These are phyloP conservation scores for Xylaria sp. DNA, from an alignment of 2,329 filamentous ascomycete genomes.

Conservation along the genomic window DNA sequence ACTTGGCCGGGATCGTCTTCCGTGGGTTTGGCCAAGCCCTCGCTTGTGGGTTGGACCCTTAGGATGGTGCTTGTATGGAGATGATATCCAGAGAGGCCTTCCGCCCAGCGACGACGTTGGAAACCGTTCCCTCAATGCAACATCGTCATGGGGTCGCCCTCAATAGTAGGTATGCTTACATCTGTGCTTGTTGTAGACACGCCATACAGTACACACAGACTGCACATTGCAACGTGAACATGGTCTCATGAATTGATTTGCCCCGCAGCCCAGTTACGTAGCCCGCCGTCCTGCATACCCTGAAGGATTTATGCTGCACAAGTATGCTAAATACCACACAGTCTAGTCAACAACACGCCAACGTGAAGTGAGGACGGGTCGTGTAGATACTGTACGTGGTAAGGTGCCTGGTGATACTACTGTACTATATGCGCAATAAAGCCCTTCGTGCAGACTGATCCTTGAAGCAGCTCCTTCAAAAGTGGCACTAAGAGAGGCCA, in stretches of 20 bases:
- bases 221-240: slow-evolving; percentile 23
- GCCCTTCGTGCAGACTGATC: slow-evolving; percentile 27
- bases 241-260: slow-evolving; percentile 32
- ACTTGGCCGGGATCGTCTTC: slow-evolving; percentile 30
- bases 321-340: slow-evolving; percentile 12
- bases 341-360: slow-evolving; percentile 8
- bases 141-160: slow-evolving; percentile 34
- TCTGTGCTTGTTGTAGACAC: slow-evolving; percentile 22
- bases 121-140: slow-evolving; percentile 23
- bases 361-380: neutral
- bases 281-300: slow-evolving; percentile 23
- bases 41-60: slow-evolving; percentile 33
- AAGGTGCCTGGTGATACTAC: slow-evolving; percentile 10
- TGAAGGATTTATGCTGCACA: slow-evolving; percentile 13
- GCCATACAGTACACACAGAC: slow-evolving; percentile 15
- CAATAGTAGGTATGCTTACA: slow-evolving; percentile 28
- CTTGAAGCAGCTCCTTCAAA: slow-evolving; percentile 18
- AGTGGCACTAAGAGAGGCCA: slow-evolving; percentile 10
- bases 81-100: slow-evolving; percentile 13
- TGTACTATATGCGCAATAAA: slow-evolving; percentile 31
- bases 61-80: slow-evolving; percentile 12
- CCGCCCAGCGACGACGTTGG: slow-evolving; percentile 26
- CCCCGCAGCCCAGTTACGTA: slow-evolving; percentile 28
- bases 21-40: slow-evolving; percentile 32
- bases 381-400: neutral